These are phyloP conservation scores for Oidium heveae DNA, from an alignment of 2,329 filamentous ascomycete genomes.

Conservation along the genomic window DNA sequence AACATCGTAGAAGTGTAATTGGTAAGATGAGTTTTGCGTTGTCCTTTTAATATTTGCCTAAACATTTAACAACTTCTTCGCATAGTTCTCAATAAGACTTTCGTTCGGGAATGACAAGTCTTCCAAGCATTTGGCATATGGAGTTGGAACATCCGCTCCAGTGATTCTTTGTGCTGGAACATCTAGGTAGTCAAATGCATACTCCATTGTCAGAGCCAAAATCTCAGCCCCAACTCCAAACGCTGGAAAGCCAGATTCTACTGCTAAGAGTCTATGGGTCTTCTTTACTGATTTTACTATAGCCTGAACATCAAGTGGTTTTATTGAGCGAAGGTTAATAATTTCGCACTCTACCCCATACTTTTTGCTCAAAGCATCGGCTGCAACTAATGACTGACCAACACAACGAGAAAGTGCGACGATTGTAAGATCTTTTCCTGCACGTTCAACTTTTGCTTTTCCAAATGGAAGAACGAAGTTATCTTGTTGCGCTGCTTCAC, in stretches of 20 bases:
- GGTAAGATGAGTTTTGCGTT: not conserved
- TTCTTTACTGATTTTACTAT: constrained; percentile 98
- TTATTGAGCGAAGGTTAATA: constrained; percentile 92
- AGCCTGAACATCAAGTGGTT: constrained; percentile 83
- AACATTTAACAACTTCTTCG: constrained; percentile 66
- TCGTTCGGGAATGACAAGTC: constrained; percentile 88
- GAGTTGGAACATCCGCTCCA: constrained; percentile 89
- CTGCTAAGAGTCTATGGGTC: constrained; percentile 71
- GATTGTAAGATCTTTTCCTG: constrained; percentile 87
- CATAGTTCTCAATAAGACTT: constrained; percentile 63
- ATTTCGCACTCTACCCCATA: constrained; percentile 92
- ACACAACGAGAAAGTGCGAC: constrained; percentile 89
- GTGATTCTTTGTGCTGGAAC: constrained; percentile 84
- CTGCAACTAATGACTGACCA: constrained; percentile 68
- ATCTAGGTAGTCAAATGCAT: constrained; percentile 92
- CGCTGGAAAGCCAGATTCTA: constrained; percentile 90
- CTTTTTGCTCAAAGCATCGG: constrained; percentile 80
- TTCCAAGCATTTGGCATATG: constrained; percentile 81
- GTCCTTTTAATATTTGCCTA: constrained; percentile 18
- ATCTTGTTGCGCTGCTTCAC: constrained; percentile 78
- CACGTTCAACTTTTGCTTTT: constrained; percentile 96
- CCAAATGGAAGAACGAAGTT: constrained; percentile 95
- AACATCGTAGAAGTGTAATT: not conserved
- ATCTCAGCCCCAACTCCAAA: constrained; percentile 88
- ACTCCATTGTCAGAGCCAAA: constrained; percentile 86